Evolutionary conservation across 305 asterid species (phyloP), one percentile per base, ranked within the genome.

Genomic region (Nicotiana rustica): DNA sequence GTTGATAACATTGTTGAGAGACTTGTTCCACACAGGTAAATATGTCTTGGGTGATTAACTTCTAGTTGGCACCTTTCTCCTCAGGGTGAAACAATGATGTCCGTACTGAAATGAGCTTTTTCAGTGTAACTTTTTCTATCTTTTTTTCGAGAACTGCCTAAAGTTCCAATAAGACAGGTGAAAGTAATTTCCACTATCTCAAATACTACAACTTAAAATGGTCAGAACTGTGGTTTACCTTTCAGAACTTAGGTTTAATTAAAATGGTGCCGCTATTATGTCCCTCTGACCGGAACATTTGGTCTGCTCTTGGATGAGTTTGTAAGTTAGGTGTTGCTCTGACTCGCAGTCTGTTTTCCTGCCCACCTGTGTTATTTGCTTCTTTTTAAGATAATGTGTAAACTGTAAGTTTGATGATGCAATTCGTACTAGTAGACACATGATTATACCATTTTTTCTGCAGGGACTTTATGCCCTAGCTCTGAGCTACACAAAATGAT

Each of bases 1-100:
- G 99, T 96, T 77, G 99, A 96, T 87, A 93, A 96, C 91, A 94
- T 96, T 78, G 99, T 96, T 85, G 99, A 96, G 91, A 90, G 96
- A 86, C 97, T 94, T 89, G 98, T 92, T 70, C 93, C 97, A 84
- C 97, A 96, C 81, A 92, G 97, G 99, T 96, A 91, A 57, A 70
- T 9, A 78, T 38, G 19, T 82, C 77, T 64, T 71, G 55, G 61
- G 70, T 64, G 77, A 55, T 49, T 41, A 49, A 31, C 38, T 55
- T 83, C 75, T 57, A 41, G 59, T 62, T 29, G 56, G 44, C 79
- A 61, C 80, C 81, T 78, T 67, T 62, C 79, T 75, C 79, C 79
- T 75, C 29, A 75, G 25, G 21, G 15, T 52, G 41, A 25, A 75
- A 49, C 64, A 14, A 6, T 75, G 62, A 75, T 55, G 65, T 75